Conservation (phyloP, 805 yeast genomes). For the Monosporozyma solicola region DNA sequence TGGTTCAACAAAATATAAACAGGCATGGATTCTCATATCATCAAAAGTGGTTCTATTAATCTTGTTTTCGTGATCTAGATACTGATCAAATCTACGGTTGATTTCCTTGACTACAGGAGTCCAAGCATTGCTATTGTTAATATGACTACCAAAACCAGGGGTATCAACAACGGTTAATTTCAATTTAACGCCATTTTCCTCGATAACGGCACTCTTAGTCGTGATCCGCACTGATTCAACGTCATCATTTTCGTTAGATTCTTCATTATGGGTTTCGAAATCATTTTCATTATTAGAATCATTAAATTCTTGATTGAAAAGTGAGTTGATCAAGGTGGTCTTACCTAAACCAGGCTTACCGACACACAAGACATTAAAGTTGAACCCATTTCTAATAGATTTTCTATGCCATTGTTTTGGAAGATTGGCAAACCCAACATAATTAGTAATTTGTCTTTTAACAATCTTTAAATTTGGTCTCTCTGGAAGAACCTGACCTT, state of each 20-base stretch:
- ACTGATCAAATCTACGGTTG: slow-evolving; percentile 75
- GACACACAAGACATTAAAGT: slow-evolving; percentile 78
- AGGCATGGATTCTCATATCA: slow-evolving; percentile 88
- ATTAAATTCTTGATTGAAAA: slow-evolving; percentile 58
- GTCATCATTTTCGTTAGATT: slow-evolving; percentile 3
- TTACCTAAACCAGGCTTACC: slow-evolving; percentile 92
- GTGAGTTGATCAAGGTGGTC: slow-evolving; percentile 81
- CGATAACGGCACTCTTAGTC: slow-evolving; percentile 61
- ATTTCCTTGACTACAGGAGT: slow-evolving; percentile 86
- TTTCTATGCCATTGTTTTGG: slow-evolving; percentile 99
- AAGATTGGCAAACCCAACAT: slow-evolving; percentile 93
- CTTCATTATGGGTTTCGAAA: slow-evolving; percentile 5
- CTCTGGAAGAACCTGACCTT: slow-evolving; percentile 27
- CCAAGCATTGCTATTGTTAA: slow-evolving; percentile 77
- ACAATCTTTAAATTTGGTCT: slow-evolving; percentile 48
- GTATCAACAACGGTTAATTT: slow-evolving; percentile 78
- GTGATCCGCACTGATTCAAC: slow-evolving; percentile 43
- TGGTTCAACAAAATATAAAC: slow-evolving; percentile 91
- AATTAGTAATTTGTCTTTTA: slow-evolving; percentile 78
- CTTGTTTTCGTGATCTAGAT: slow-evolving; percentile 82
- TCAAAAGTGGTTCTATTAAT: slow-evolving; percentile 59
- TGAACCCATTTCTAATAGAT: slow-evolving; percentile 82
- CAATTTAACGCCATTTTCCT: slow-evolving; percentile 88
- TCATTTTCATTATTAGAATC: slow-evolving; percentile 6
- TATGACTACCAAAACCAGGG: slow-evolving; percentile 89